Evolutionary conservation across 1,139 yeast species (phyloP), one percentile per base, ranked within the genome.

Genomic region (Hyphopichia khmerensis): DNA sequence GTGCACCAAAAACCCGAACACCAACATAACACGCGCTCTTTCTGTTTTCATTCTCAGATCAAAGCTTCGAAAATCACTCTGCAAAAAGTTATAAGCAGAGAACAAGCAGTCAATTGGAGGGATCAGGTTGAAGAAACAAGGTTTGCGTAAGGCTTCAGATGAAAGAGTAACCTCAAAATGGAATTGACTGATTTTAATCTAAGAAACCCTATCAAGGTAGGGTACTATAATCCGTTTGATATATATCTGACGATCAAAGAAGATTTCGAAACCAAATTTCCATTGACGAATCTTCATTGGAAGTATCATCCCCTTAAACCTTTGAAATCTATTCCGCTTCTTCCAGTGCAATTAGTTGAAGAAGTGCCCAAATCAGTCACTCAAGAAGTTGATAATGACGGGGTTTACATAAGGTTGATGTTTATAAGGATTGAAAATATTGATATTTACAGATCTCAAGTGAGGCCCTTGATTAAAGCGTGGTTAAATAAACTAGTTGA

Each of bases 181-280:
- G 47, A 45, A 13, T 33, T 41, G 23, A 43, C 43, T 15, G 48
- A 44, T 36, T 40, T 42, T 29, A 43, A 37, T 29, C 38, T 38
- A 19, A 56, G 50, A 33, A 59, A 57, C 41, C 67, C 72, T 19
- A 64, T 82, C 4, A 57, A 60, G 37, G 65, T 85, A 21, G 90
- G 95, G 9, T 90, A 82, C 61, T 89, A 87, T 61, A 98, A 93
- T 59, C 98, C 98, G 1, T 87, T 87, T 57, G 79, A 79, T 35
- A 78, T 85, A 1, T 86, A 76, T 54, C 76, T 80, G 1, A 64
- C 67, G 38, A 62, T 90, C n/a, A 61, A 74, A 47, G 62, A 68
- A 3, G 83, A 79, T 31, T 62, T 91, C 19, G 65, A 67, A 33
- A 49, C 73, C 13, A 75, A 77, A 44, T 69, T 87, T 3, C 91